Evolutionary conservation across 108 stramenopile species (phyloP), one percentile per base, ranked within the genome.

Genomic region (Pseudonitzschia pungens): DNA sequence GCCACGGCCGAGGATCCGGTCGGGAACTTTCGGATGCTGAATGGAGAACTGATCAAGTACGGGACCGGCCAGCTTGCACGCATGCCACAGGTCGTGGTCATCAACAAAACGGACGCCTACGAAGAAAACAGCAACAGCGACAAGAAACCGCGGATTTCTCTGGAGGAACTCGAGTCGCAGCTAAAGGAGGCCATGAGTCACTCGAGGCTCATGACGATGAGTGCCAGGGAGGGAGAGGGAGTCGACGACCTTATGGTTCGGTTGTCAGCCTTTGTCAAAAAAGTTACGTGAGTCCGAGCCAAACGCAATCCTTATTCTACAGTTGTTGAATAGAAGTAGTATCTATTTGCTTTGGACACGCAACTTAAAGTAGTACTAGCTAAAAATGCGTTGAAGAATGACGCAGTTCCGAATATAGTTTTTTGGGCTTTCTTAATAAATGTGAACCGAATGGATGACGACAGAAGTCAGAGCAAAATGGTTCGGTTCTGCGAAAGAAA

Each of bases 61-160:
- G 95, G 95, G 44, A 94, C 88, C 12, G 92, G 92, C 42, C 85
- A 91, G 53, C 73, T 99, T 41, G 97, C 93, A 12, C 51, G 73
- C 14, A 97, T 97, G 92, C 96, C 97, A 11, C 98, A 97, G 77
- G 91, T 97, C 7, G 95, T 97, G 27, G 94, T 96, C 6, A 86
- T 97, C 45, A 98, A 98, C 83, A 98, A 98, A 75, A 68, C 95
- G n/a, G 98, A 98, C 80, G 83, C 81, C 27, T 81, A 77, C 18
- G 84, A 83, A 56, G 73, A 20, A 2, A 26, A 58, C 29, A 58
- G 31, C 0, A 58, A 27, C 31, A 40, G 29, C 15, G 60, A n/a
- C n/a, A 62, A 62, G 32, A 40, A 62, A 40, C 32, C 32, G 20
- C 12, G 9, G 22, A 20, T 71, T 14, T 50, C 82, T 0, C 73